phyloP scores from a whole-genome alignment of 192 early-diverging fungal species.

The Backusella circina region DNA sequence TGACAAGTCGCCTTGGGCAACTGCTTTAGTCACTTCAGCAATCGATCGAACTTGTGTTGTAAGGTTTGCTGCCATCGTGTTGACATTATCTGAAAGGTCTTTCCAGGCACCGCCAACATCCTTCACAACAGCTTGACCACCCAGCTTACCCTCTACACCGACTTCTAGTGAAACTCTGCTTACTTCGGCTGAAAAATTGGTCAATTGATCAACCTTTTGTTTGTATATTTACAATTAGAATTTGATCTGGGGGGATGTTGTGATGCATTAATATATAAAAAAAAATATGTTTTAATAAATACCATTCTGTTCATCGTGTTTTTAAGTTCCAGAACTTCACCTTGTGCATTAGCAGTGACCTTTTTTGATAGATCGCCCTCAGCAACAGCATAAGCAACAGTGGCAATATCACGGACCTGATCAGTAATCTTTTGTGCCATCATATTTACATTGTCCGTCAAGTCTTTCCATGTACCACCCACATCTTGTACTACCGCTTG shows the following conservation, averaged over 20 bases:
- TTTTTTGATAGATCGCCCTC: conserved; percentile 49
- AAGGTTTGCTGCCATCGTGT: conserved; percentile 52
- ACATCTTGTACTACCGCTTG: conserved; percentile 55
- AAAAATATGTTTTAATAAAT: conserved; percentile 2
- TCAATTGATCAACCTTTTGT: conserved; percentile 36
- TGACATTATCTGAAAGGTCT: conserved; percentile 50
- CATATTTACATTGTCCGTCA: conserved; percentile 58
- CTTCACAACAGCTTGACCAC: conserved; percentile 54
- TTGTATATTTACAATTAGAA: not conserved
- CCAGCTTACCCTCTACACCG: conserved; percentile 67
- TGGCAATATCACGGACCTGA: conserved; percentile 56
- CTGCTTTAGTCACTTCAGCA: conserved; percentile 56
- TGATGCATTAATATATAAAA: not conserved
- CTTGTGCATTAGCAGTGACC: conserved; percentile 49
- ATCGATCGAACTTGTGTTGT: conserved; percentile 65
- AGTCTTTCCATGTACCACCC: conserved; percentile 54
- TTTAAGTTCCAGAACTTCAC: conserved; percentile 58
- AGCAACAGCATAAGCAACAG: conserved; percentile 54
- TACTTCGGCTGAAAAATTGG: conserved; percentile 56
- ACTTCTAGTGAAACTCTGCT: conserved; percentile 71
- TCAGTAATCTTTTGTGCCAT: conserved; percentile 55
- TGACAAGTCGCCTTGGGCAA: conserved; percentile 60
- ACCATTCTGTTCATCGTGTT: conserved; percentile 58
- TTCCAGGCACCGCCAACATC: conserved; percentile 44
- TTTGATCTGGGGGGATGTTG: not conserved